A percentile compares a stretch with the other conserved stretches of the same genome.
These are phyloP conservation scores for Schizonepeta tenuifolia DNA, from an alignment of 257 asterid genomes.

Conservation along the genomic window DNA sequence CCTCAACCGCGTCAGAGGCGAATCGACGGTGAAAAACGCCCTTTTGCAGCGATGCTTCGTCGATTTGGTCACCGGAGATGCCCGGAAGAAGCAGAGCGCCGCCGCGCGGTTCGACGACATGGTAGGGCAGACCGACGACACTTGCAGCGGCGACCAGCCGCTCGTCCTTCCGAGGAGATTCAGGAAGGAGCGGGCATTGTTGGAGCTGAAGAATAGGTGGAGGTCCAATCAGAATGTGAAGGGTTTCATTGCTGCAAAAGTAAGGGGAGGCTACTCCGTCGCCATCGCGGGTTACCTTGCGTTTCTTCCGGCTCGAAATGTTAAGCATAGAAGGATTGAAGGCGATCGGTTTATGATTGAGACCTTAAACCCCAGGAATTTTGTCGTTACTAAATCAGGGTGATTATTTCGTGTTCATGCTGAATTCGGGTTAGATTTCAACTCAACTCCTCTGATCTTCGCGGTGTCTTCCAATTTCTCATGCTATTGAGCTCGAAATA, in stretches of 20 bases:
- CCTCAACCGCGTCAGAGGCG: slow-evolving; percentile 41
- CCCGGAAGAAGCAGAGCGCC: slow-evolving; percentile 41
- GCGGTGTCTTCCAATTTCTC: neutral
- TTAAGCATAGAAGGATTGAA: neutral
- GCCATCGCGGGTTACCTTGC: slow-evolving; percentile 61
- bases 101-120: slow-evolving; percentile 46
- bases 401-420: neutral
- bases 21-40: slow-evolving; percentile 32
- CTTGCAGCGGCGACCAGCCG: slow-evolving; percentile 49
- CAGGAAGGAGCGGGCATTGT: slow-evolving; percentile 47
- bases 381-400: slow-evolving; percentile 35
- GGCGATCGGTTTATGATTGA: slow-evolving; percentile 45
- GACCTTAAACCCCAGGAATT: slow-evolving; percentile 34
- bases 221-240: slow-evolving; percentile 44
- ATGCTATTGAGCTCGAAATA: slow-evolving; percentile 5
- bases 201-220: slow-evolving; percentile 48
- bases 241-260: slow-evolving; percentile 53
- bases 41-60: slow-evolving; percentile 57
- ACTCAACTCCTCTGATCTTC: slow-evolving; percentile 24
- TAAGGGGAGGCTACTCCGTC: slow-evolving; percentile 56
- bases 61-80: slow-evolving; percentile 54
- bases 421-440: slow-evolving; percentile 20
- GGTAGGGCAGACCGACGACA: slow-evolving; percentile 44
- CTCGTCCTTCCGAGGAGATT: slow-evolving; percentile 58
- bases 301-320: slow-evolving; percentile 40